Evolutionary conservation across 306 rosid species (phyloP), one percentile per base, ranked within the genome.

Genomic region (Corylus americana): DNA sequence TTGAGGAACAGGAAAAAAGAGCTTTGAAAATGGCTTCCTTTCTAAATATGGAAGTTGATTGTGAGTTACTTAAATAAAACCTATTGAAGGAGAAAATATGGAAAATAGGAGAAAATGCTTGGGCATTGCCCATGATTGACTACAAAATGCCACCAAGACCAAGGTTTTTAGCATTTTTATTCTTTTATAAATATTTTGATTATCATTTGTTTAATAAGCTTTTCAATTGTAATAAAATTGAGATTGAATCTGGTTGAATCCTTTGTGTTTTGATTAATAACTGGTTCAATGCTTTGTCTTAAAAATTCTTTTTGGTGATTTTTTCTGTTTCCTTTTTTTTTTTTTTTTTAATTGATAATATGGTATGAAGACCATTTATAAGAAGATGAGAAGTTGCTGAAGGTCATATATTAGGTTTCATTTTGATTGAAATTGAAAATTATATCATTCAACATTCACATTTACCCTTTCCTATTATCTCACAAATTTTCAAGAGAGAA

Each of bases 101-200:
- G 70, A 9, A 64, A 64, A 64, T 39, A 37, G 10, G 11, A 64
- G 70, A 64, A 64, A 35, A 72, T 72, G 76, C 63, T 83, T 45
- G 22, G 55, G 68, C 27, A 39, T 61, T 37, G 44, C 45, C 47
- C 42, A 39, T 51, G 49, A 12, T 77, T 4, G 10, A 49, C 45
- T 22, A 35, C 11, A 17, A 37, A 48, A 67, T 67, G 49, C 29
- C 8, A 67, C 72, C 11, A 35, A 39, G 14, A n/a, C 39, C n/a
- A 20, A 27, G 70, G 47, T 17, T 10, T 66, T 62, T n/a, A 17
- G 18, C 27, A 39, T 31, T 73, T 11, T 61, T 71, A 50, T n/a
- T 22, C 12, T n/a, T 68, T n/a, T 20, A 4, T 37, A 31, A 22
- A 35, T 20, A 35, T 3, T 72, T 50, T 51, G 20, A 49, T 48